phyloP scores from a whole-genome alignment of 2,329 filamentous ascomycete genomes.

The Macroventuria anomochaeta region DNA sequence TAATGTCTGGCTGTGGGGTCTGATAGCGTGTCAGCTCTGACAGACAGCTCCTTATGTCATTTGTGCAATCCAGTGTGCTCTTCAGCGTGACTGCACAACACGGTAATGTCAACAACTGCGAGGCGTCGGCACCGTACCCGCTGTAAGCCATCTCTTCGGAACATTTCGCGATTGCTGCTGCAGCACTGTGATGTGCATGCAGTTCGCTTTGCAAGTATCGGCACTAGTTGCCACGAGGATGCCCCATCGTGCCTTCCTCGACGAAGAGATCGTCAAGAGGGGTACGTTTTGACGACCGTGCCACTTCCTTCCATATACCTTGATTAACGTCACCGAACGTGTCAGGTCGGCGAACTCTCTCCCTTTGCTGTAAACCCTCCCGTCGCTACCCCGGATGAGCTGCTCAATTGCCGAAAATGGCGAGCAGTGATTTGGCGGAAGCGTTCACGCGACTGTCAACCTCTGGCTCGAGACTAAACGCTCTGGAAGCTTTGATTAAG shows the following conservation, averaged over 20 bases:
- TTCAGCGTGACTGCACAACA: neutral
- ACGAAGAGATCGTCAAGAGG: conserved; percentile 13
- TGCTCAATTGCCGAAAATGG: conserved; percentile 4
- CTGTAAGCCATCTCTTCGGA: conserved; percentile 1
- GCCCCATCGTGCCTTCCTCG: conserved; percentile 1
- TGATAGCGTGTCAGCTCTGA: conserved; percentile 2
- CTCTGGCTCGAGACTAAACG: conserved; percentile 25
- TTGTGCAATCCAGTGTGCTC: conserved; percentile 2
- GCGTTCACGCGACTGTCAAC: conserved; percentile 27
- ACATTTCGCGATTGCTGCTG: conserved; percentile 5
- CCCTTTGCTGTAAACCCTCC: neutral
- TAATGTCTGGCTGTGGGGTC: conserved; percentile 11
- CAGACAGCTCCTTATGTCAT: conserved; percentile 8
- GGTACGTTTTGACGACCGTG: conserved; percentile 1
- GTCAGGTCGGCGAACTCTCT: conserved; percentile 4
- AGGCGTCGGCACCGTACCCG: neutral
- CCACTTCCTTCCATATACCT: neutral
- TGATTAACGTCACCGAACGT: conserved; percentile 2
- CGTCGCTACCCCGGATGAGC: neutral
- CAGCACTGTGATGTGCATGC: conserved; percentile 11
- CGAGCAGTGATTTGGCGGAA: neutral
- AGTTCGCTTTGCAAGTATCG: conserved; percentile 6
- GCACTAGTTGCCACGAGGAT: conserved; percentile 17
- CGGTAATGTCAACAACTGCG: neutral
- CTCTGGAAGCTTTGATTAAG: conserved; percentile 32